Evolutionary conservation across 2,329 filamentous ascomycete species (phyloP).

Genomic region (Cladosporium sp.): DNA sequence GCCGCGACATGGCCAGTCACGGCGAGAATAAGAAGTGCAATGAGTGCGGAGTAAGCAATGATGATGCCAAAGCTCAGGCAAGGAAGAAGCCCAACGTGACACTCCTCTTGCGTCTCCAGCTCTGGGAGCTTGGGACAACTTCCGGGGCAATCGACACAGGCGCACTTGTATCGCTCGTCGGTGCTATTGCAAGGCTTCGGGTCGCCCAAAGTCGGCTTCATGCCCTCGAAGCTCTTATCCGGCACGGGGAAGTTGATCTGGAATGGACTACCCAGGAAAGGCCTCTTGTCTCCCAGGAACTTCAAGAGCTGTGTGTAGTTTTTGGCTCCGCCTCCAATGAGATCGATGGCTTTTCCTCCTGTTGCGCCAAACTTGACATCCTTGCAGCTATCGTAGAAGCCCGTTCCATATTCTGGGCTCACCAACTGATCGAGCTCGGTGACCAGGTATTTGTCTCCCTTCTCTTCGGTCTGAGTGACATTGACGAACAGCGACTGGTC

Average conservation of each 20-base stretch:
- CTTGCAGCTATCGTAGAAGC: conserved; percentile 96
- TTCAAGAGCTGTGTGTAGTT: conserved; percentile 85
- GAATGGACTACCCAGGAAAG: conserved; percentile 84
- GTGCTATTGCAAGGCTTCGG: conserved; percentile 88
- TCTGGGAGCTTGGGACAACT: conserved; percentile 82
- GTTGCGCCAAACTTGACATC: conserved; percentile 97
- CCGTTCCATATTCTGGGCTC: conserved; percentile 77
- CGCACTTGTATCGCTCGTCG: conserved; percentile 82
- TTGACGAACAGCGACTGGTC: conserved; percentile 96
- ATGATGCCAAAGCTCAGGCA: conserved; percentile 94
- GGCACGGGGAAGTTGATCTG: conserved; percentile 90
- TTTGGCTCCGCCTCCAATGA: conserved; percentile 93
- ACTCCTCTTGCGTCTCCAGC: conserved; percentile 69
- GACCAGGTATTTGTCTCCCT: conserved; percentile 66
- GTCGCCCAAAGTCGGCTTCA: conserved; percentile 70
- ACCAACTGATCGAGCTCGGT: conserved; percentile 89
- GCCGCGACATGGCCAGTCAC: conserved; percentile 76
- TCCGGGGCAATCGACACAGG: conserved; percentile 87
- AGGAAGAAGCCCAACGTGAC: conserved; percentile 82
- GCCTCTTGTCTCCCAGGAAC: conserved; percentile 90
- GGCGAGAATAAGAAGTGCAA: conserved; percentile 67
- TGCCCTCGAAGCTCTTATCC: conserved; percentile 64
- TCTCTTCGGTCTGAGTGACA: conserved; percentile 70
- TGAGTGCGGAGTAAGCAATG: conserved; percentile 75
- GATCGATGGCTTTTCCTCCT: conserved; percentile 89